A percentile compares a stretch with the other conserved stretches of the same genome.
phyloP scores from a whole-genome alignment of 805 yeast species.

The Wickerhamomyces queroliae region DNA sequence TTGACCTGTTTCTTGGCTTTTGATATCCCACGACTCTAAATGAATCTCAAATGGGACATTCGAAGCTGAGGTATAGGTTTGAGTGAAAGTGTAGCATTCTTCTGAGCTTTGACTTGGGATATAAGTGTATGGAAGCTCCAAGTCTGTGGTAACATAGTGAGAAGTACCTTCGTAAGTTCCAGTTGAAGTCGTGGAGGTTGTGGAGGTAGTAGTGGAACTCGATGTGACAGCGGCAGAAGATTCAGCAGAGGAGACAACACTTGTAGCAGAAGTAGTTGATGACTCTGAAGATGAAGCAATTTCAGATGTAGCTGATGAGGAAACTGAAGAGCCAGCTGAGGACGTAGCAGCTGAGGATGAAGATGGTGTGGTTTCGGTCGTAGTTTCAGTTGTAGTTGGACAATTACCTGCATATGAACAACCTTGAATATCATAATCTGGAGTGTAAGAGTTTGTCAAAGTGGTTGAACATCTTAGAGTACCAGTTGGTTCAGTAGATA shows the following conservation, averaged over 20 bases:
- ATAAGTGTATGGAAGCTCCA: not conserved
- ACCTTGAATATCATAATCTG: no score
- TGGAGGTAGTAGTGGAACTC: not conserved
- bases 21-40: not conserved
- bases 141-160: not conserved
- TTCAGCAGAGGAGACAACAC: not conserved
- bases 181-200: no score
- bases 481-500: no score
- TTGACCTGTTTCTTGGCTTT: not conserved
- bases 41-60: not conserved
- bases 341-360: not conserved
- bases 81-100: not conserved
- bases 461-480: no score
- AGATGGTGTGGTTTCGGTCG: not conserved
- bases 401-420: no score
- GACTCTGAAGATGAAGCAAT: not conserved
- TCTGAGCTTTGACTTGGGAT: not conserved
- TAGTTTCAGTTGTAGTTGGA: no score
- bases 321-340: not conserved
- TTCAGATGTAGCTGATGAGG: not conserved
- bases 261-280: not conserved
- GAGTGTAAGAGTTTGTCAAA: no score
- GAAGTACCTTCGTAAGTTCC: not conserved
- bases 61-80: not conserved
- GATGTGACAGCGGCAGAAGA: not conserved